phyloP scores from a whole-genome alignment of 176 grass and related monocot genomes.

The Typha latifolia region DNA sequence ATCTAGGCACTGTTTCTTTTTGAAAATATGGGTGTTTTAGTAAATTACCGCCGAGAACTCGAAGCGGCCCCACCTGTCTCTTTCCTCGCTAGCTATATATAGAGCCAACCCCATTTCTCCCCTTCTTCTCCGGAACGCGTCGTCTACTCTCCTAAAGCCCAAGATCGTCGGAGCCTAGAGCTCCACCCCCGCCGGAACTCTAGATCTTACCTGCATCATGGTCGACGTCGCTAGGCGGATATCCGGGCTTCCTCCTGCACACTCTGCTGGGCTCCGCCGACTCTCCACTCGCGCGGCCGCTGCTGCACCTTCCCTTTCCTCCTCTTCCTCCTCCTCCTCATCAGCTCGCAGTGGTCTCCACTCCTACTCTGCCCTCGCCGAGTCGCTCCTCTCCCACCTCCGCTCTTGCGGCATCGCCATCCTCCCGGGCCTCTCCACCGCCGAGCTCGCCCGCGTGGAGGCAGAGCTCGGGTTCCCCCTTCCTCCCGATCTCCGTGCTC shows the following conservation, averaged over 20 bases:
- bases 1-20: not conserved
- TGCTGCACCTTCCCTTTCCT: conserved; percentile 13
- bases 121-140: too few relatives aligned
- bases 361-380: conserved; percentile 25
- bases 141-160: not conserved
- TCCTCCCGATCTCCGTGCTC: conserved; percentile 50
- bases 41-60: not conserved
- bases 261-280: conserved; percentile 46
- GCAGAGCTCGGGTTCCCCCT: conserved; percentile 48
- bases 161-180: not conserved
- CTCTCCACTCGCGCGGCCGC: conserved; percentile 60
- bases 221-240: conserved; percentile 44
- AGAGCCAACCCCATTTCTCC: not conserved
- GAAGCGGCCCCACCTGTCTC: not conserved
- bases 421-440: conserved; percentile 47
- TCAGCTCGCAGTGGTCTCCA: conserved; percentile 14
- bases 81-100: not conserved
- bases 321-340: conserved; percentile 4
- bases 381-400: conserved; percentile 41
- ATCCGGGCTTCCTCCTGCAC: conserved; percentile 28
- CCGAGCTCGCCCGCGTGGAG: conserved; percentile 45
- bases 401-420: conserved; percentile 26
- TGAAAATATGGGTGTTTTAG: not conserved
- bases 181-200: not conserved
- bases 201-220: conserved; percentile 8